These are phyloP conservation scores for Phytophthora citricola DNA, from an alignment of 352 stramenopile genomes.

Conservation along the genomic window DNA sequence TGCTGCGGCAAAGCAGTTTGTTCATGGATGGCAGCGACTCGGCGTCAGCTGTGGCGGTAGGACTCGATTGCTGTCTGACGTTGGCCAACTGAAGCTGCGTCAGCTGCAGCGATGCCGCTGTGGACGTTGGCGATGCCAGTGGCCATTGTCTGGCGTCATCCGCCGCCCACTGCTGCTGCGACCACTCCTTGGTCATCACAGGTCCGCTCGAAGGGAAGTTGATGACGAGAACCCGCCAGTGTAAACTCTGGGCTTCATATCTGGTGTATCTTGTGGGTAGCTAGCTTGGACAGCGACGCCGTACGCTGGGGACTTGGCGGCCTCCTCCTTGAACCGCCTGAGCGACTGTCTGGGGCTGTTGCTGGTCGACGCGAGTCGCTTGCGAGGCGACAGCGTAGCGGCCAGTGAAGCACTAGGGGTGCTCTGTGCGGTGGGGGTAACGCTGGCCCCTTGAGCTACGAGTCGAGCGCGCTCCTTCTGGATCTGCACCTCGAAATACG, in stretches of 20 bases:
- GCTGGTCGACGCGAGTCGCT: constrained; percentile 38
- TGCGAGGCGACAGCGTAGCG: constrained; percentile 54
- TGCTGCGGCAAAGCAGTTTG: constrained; percentile 58
- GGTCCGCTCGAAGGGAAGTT: constrained; percentile 8
- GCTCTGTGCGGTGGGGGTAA: constrained; percentile 54
- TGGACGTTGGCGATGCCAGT: constrained; percentile 25
- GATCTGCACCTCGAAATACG: constrained; percentile 82
- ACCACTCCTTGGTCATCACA: constrained; percentile 18
- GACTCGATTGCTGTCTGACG: not conserved
- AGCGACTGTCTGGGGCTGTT: constrained; percentile 26
- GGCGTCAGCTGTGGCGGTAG: constrained; percentile 3
- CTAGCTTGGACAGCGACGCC: not conserved
- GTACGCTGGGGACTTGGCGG: constrained; percentile 9
- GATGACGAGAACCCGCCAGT: constrained; percentile 7
- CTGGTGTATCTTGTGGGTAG: constrained; percentile 8
- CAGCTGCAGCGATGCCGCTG: constrained; percentile 20
- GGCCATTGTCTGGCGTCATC: constrained; percentile 37
- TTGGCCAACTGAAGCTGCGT: constrained; percentile 26
- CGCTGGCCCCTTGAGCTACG: constrained; percentile 54
- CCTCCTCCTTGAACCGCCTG: constrained; percentile 29
- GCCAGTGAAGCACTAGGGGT: constrained; percentile 39
- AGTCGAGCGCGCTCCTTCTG: constrained; percentile 70
- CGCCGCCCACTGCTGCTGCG: constrained; percentile 27
- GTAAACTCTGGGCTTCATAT: constrained; percentile 13
- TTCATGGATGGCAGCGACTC: constrained; percentile 75